These are phyloP conservation scores for Chrysanthemum makinoi DNA, from an alignment of 129 eudicot genomes.

Conservation along the genomic window DNA sequence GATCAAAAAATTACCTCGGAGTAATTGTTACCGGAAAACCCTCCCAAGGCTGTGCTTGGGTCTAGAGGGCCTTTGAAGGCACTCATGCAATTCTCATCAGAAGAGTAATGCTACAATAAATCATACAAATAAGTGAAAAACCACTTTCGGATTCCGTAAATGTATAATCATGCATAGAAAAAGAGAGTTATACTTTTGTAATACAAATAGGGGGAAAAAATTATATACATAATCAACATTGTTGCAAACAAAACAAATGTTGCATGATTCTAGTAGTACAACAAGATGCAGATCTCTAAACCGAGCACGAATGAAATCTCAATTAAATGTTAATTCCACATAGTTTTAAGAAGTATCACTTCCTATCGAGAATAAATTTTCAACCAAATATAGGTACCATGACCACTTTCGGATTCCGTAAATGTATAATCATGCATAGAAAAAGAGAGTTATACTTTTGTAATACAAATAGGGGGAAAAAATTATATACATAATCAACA, in stretches of 20 bases:
- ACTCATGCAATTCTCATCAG: conserved; percentile 76
- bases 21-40: conserved; percentile 85
- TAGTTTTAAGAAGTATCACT: conserved; percentile 2
- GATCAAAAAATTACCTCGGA: conserved; percentile 62
- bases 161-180: not conserved
- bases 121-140: conserved; percentile 10
- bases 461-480: conserved; percentile 5
- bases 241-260: not conserved
- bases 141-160: conserved; percentile 18
- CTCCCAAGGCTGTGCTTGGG: conserved; percentile 96
- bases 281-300: not conserved
- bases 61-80: conserved; percentile 98
- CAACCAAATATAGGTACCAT: conserved; percentile 14
- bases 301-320: conserved; percentile 4
- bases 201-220: conserved; percentile 9
- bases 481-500: not conserved
- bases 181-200: not conserved
- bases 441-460: not conserved
- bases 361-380: conserved; percentile 14
- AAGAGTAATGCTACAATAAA: conserved; percentile 62
- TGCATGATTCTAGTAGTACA: not conserved
- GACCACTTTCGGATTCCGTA: conserved; percentile 14
- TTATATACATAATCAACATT: not conserved
- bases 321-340: not conserved
- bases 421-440: not conserved